phyloP scores from a whole-genome alignment of 352 stramenopile species.

The Peronospora tabacina region DNA sequence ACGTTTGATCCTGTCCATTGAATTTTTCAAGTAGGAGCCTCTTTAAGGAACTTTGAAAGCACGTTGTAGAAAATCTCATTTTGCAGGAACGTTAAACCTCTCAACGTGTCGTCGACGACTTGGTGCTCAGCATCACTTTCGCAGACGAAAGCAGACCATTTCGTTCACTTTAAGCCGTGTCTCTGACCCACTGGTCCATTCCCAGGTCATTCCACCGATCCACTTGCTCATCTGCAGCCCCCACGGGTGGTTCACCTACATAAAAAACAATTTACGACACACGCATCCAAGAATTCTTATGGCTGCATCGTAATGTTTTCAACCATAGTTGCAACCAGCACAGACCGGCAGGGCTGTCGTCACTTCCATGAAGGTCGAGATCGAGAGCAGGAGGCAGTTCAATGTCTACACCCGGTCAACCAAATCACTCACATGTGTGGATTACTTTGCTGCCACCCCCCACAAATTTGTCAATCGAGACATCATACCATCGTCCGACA shows the following conservation, averaged over 20 bases:
- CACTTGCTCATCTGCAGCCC: slow-evolving; percentile 47
- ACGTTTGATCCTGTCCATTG: not conserved
- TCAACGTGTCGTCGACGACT: slow-evolving; percentile 41
- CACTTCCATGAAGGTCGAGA: slow-evolving; percentile 46
- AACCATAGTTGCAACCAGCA: not conserved
- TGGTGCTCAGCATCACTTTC: slow-evolving; percentile 36
- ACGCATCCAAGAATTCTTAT: too few relatives aligned
- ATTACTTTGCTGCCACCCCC: too few relatives aligned
- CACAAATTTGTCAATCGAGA: slow-evolving; percentile 11
- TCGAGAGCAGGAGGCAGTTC: slow-evolving; percentile 52
- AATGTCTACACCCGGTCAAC: too few relatives aligned
- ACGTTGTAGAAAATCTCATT: slow-evolving; percentile 27
- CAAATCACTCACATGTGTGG: too few relatives aligned
- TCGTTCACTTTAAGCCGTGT: slow-evolving; percentile 22
- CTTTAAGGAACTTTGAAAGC: slow-evolving; percentile 48
- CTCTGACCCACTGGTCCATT: slow-evolving; percentile 52
- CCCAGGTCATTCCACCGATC: slow-evolving; percentile 78
- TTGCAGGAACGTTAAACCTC: slow-evolving; percentile 29
- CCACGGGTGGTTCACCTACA: slow-evolving; percentile 44
- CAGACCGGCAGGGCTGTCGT: slow-evolving; percentile 45
- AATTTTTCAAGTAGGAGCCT: too few relatives aligned
- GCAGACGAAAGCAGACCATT: too few relatives aligned
- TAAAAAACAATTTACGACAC: not conserved
- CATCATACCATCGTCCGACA: slow-evolving; percentile 67
- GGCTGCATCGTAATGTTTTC: too few relatives aligned